A percentile compares a stretch with the other conserved stretches of the same genome.
phyloP scores from a whole-genome alignment of 163 green algal genomes.

The Chlorella variabilis region DNA sequence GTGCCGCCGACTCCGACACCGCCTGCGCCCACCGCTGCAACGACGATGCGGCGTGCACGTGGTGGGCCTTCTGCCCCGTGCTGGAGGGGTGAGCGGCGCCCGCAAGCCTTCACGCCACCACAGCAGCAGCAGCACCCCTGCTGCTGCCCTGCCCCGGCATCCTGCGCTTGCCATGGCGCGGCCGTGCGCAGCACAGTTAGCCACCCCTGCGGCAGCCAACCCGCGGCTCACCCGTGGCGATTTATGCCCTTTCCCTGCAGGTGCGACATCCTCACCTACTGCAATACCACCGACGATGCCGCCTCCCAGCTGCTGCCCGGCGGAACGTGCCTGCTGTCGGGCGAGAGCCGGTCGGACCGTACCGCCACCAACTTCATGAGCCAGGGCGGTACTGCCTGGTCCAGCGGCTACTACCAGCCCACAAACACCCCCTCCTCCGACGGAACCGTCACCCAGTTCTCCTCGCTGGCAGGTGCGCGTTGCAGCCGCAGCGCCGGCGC shows the following conservation, averaged over 20 bases:
- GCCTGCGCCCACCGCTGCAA: slow-evolving; percentile 10
- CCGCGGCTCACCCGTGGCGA: neutral
- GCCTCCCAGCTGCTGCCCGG: neutral
- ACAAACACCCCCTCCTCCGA: too few relatives aligned
- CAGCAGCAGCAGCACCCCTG: too few relatives aligned
- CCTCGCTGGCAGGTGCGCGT: too few relatives aligned
- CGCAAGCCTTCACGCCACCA: neutral
- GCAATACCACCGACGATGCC: slow-evolving; percentile 5
- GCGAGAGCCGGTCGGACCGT: neutral
- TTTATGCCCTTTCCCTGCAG: neutral
- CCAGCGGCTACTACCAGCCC: neutral
- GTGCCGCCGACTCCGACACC: neutral
- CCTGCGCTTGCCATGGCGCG: neutral
- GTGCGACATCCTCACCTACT: slow-evolving; percentile 8
- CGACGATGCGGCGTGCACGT: neutral
- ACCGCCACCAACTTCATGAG: neutral
- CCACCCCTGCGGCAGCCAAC: neutral
- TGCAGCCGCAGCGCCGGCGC: too few relatives aligned
- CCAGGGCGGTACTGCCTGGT: neutral
- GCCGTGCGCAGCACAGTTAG: neutral
- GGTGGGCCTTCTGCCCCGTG: slow-evolving; percentile 21
- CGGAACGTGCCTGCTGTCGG: slow-evolving; percentile 15
- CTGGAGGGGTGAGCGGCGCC: neutral
- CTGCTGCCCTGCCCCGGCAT: neutral
- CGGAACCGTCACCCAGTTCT: too few relatives aligned